Conservation (phyloP, 192 early-diverging fungal species). For the Lunasporangiospora selenospora region DNA sequence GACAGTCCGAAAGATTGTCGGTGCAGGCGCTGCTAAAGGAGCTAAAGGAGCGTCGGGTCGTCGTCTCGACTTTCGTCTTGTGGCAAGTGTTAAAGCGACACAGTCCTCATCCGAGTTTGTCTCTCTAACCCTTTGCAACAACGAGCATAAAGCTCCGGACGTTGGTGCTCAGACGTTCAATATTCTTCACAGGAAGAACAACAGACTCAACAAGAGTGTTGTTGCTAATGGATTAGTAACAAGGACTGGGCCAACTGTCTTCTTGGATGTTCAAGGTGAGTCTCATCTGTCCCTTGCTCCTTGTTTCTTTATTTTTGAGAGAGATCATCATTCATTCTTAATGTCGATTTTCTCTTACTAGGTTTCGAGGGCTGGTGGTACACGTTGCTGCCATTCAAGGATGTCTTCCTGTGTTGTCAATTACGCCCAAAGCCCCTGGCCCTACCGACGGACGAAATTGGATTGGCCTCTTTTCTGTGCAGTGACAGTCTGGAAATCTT, state of each 20-base stretch:
- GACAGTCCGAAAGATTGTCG: neutral
- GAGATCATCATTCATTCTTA: neutral
- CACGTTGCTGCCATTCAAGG: neutral
- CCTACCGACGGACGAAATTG: neutral
- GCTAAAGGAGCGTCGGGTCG: neutral
- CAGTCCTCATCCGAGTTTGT: neutral
- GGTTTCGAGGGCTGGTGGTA: neutral
- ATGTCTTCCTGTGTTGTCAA: neutral
- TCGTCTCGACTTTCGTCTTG: constrained; percentile 1
- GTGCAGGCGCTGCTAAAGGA: neutral
- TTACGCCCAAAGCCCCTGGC: neutral
- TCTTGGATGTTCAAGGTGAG: neutral
- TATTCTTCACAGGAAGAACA: constrained; percentile 3
- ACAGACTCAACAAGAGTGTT: constrained; percentile 1
- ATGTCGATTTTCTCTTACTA: neutral
- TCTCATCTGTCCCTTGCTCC: too few relatives aligned
- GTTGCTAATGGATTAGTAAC: neutral
- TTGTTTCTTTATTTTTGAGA: neutral
- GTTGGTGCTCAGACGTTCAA: neutral
- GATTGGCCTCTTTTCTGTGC: neutral
- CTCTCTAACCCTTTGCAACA: neutral
- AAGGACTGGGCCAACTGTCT: neutral
- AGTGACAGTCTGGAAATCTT: neutral
- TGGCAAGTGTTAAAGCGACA: neutral
- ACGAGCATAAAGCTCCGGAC: neutral